These are phyloP conservation scores for Aspergillus neotritici DNA, from an alignment of 2,329 filamentous ascomycete species.

Conservation along the genomic window DNA sequence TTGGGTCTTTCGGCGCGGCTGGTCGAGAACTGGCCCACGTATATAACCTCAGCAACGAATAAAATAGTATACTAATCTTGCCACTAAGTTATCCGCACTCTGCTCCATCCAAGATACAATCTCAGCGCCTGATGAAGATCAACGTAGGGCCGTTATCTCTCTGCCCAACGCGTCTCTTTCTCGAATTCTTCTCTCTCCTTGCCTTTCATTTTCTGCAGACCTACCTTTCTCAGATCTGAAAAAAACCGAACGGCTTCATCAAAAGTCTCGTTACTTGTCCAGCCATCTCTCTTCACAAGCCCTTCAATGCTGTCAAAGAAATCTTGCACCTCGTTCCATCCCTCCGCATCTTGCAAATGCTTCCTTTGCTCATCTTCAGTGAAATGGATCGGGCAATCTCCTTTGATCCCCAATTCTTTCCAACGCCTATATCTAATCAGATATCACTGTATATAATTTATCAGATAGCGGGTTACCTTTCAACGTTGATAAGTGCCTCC, in stretches of 20 bases:
- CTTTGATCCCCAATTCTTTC: conserved; percentile 11
- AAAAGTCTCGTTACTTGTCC: conserved; percentile 34
- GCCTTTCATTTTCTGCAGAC: conserved; percentile 26
- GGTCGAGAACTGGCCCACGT: too few species aligned
- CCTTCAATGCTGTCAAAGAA: conserved; percentile 33
- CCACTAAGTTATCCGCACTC: too few species aligned
- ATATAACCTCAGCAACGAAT: too few species aligned
- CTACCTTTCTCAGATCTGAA: conserved; percentile 31
- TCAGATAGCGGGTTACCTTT: conserved; percentile 13
- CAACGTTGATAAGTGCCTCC: conserved; percentile 21
- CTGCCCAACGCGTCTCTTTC: neutral
- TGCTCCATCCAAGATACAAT: too few species aligned
- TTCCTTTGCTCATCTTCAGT: conserved; percentile 15
- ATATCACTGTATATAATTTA: too few species aligned
- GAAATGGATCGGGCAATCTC: conserved; percentile 17
- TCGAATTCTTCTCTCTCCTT: conserved; percentile 29
- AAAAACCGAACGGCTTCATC: conserved; percentile 28
- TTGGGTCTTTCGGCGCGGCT: too few species aligned
- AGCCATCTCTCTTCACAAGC: conserved; percentile 36
- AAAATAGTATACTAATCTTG: too few species aligned
- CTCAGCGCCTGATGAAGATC: too few species aligned
- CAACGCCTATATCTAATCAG: conserved; percentile 9
- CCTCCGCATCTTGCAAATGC: conserved; percentile 16
- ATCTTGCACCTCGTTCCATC: conserved; percentile 25
- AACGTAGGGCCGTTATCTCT: too few species aligned